Evolutionary conservation across 2,329 filamentous ascomycete genomes (phyloP).

Genomic region (Polychaeton citri): DNA sequence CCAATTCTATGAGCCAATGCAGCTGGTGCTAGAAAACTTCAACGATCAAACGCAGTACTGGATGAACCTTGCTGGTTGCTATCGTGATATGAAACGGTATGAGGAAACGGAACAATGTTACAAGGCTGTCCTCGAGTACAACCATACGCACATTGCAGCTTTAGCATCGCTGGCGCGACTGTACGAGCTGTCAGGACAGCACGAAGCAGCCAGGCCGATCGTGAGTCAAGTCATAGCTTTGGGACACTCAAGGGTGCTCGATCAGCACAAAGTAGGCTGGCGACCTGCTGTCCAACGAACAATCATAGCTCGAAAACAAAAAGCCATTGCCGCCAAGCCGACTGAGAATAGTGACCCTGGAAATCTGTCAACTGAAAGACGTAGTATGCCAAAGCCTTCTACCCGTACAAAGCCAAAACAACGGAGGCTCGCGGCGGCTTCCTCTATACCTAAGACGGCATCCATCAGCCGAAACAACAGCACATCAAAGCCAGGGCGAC

Average conservation of each 20-base stretch:
- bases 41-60: slow-evolving; percentile 33
- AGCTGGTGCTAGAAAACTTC: slow-evolving; percentile 27
- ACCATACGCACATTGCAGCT: slow-evolving; percentile 60
- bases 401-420: background rate
- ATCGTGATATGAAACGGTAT: slow-evolving; percentile 48
- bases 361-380: background rate
- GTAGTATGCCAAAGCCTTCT: background rate
- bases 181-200: slow-evolving; percentile 58
- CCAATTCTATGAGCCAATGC: slow-evolving; percentile 42
- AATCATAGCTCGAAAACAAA: background rate
- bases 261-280: background rate
- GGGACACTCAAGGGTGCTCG: slow-evolving; percentile 22
- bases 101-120: slow-evolving; percentile 67
- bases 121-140: slow-evolving; percentile 57
- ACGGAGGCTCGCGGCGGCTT: too few relatives aligned
- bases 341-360: background rate
- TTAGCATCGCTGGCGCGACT: slow-evolving; percentile 70
- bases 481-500: background rate
- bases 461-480: too few relatives aligned
- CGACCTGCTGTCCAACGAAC: background rate
- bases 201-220: slow-evolving; percentile 63
- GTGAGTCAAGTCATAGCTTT: slow-evolving; percentile 62
- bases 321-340: background rate
- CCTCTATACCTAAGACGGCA: too few relatives aligned
- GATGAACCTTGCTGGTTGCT: slow-evolving; percentile 51